Percentiles rank a stretch among this genome's conserved stretches.
phyloP scores from a whole-genome alignment of 257 asterid genomes.

The Eucommia ulmoides region DNA sequence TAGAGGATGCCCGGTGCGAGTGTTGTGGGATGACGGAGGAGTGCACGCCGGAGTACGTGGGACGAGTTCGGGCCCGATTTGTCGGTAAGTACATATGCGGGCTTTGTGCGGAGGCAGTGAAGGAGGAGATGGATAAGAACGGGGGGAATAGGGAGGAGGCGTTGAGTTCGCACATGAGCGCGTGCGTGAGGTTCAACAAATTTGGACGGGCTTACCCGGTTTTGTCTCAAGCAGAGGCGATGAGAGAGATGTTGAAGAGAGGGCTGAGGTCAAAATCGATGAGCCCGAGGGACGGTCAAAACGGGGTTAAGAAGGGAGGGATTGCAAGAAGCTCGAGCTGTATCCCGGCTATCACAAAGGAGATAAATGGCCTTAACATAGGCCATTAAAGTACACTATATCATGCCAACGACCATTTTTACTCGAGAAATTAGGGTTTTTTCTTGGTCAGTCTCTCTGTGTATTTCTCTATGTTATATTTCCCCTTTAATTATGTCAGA shows the following conservation, averaged over 20 bases:
- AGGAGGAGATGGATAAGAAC: constrained; percentile 14
- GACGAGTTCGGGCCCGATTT: constrained; percentile 5
- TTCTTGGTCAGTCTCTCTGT: no score
- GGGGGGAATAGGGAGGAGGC: constrained; percentile 13
- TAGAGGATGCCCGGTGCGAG: constrained; percentile 17
- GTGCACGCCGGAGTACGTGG: constrained; percentile 11
- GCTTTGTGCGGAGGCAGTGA: constrained; percentile 16
- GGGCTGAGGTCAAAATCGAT: constrained; percentile 12
- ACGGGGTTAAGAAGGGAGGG: constrained; percentile 11
- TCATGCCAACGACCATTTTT: no score
- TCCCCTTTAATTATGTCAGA: no score
- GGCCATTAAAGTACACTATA: neutral
- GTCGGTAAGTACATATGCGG: constrained; percentile 17
- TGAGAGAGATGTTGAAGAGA: constrained; percentile 17
- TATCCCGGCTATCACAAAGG: constrained; percentile 31
- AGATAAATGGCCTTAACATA: constrained; percentile 13
- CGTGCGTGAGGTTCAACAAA: constrained; percentile 12
- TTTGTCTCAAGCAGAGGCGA: constrained; percentile 15
- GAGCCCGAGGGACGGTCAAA: constrained; percentile 12
- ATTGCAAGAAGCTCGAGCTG: constrained; percentile 30
- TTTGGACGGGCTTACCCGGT: constrained; percentile 13
- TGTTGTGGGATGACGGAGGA: constrained; percentile 18
- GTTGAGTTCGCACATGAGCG: constrained; percentile 10
- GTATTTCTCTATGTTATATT: no score
- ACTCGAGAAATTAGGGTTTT: no score